Evolutionary conservation across 495 filamentous ascomycete genomes (phyloP), one percentile per base, ranked within the genome.

Genomic region (Pyrenopolyporus hunteri): DNA sequence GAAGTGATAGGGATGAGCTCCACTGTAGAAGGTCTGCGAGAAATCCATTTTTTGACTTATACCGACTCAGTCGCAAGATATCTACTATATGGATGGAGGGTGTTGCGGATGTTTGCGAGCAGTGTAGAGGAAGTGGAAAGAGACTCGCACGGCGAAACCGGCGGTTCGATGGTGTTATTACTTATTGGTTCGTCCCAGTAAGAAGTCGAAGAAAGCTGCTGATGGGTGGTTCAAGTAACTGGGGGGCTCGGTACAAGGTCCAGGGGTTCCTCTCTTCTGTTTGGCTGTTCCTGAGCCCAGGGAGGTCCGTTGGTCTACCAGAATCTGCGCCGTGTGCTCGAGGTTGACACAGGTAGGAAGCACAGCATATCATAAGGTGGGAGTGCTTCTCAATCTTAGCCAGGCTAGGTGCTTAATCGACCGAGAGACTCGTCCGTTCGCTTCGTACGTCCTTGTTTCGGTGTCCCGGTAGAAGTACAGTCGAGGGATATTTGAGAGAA

Each of bases 1-100:
- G 69, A 83, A 84, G 48, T 76, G 78, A 72, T 83, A 84, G 53
- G 77, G 74, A 72, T 83, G 81, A 53, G 74, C 70, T 59, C 77
- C 76, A 40, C 75, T 59, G 62, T 73, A 77, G 74, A 77, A 81
- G 10, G 73, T 46, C 20, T 70, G 67, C 19, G 74, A 71, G 63
- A 75, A 81, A 63, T 80, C 76, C 78, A 81, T 81, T 54, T 67
- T 57, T 54, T 59, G 39, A 19, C 44, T 49, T 25, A 37, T 33
- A 19, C 31, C 31, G 44, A 39, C 13, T 35, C 47, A 43, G 35
- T 54, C 26, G 40, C 19, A 46, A 32, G 36, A 22, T 14, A 45
- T 45, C 20, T 45, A 45, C 23, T 45, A 16, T 26, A 45, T 45
- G 48, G 23, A 40, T 32, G 9, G 17, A 25, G 39, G 39, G 26